Conservation (phyloP, 78 protist species). For the Cavenderia fasciculata region DNA sequence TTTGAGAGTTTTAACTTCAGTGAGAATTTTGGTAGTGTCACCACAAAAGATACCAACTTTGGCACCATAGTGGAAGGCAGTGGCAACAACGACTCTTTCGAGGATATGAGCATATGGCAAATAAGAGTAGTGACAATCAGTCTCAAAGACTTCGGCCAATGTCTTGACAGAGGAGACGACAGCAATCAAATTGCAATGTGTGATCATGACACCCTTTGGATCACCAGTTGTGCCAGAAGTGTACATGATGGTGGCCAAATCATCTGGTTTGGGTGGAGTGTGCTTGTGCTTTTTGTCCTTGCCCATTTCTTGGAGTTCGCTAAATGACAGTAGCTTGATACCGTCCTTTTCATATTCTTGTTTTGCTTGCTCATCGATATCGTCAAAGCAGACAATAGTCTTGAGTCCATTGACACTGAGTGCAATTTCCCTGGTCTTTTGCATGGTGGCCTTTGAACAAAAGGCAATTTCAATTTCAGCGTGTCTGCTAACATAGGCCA, state of each 20-base stretch:
- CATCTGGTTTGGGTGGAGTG: conserved; percentile 51
- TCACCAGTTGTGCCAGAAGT: conserved; percentile 91
- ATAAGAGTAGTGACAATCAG: conserved; percentile 84
- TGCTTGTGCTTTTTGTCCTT: conserved; percentile 6
- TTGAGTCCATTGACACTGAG: conserved; percentile 1
- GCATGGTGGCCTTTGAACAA: conserved; percentile 40
- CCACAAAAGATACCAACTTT: conserved; percentile 85
- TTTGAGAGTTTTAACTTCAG: conserved; percentile 79
- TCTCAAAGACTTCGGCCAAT: conserved; percentile 14
- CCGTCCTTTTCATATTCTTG: background rate
- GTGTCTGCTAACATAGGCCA: conserved; percentile 73
- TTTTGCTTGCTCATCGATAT: background rate
- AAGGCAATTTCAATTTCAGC: conserved; percentile 61
- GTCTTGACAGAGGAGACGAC: conserved; percentile 28
- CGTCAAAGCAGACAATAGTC: conserved; percentile 50
- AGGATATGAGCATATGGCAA: conserved; percentile 83
- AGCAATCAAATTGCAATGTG: conserved; percentile 82
- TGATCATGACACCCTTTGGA: conserved; percentile 87
- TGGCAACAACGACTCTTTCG: conserved; percentile 76
- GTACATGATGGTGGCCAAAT: conserved; percentile 86
- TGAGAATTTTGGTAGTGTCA: conserved; percentile 62
- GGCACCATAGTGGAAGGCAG: conserved; percentile 53
- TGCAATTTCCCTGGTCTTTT: background rate
- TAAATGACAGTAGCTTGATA: background rate
- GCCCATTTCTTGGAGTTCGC: conserved; percentile 19